Conservation (phyloP, 495 filamentous ascomycete species). For the Aspergillus funiculosus region DNA sequence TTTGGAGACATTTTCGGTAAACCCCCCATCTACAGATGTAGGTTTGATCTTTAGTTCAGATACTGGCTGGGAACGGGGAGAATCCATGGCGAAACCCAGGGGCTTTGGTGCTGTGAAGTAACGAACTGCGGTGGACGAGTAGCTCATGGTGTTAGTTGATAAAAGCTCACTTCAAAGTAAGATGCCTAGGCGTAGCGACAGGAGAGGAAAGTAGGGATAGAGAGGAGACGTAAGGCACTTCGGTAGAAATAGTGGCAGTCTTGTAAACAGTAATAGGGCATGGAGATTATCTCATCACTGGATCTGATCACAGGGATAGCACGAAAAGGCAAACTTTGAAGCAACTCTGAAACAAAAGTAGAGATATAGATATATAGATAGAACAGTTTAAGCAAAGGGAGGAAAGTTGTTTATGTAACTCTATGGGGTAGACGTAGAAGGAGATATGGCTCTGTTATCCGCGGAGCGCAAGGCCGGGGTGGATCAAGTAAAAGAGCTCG, state of each 20-base stretch:
- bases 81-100: constrained; percentile 42
- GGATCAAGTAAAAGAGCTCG: constrained; percentile 10
- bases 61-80: constrained; percentile 16
- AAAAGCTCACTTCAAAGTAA: neutral
- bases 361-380: neutral
- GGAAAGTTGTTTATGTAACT: neutral
- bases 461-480: constrained; percentile 13
- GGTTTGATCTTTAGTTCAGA: constrained; percentile 21
- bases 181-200: constrained; percentile 57
- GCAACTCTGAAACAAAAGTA: constrained; percentile 1
- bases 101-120: constrained; percentile 64
- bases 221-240: constrained; percentile 75
- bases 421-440: constrained; percentile 2
- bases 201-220: constrained; percentile 68
- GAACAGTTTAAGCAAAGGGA: neutral
- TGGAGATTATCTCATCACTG: constrained; percentile 39
- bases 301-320: constrained; percentile 13
- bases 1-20: constrained; percentile 24
- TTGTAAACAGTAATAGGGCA: constrained; percentile 78
- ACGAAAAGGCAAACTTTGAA: constrained; percentile 1
- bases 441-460: constrained; percentile 9
- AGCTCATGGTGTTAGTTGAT: constrained; percentile 47
- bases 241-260: constrained; percentile 92
- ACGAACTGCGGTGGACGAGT: constrained; percentile 40
- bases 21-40: constrained; percentile 10